phyloP scores from a whole-genome alignment of 768 basidiomycete genomes.

The Hygrophoropsis aurantiaca region DNA sequence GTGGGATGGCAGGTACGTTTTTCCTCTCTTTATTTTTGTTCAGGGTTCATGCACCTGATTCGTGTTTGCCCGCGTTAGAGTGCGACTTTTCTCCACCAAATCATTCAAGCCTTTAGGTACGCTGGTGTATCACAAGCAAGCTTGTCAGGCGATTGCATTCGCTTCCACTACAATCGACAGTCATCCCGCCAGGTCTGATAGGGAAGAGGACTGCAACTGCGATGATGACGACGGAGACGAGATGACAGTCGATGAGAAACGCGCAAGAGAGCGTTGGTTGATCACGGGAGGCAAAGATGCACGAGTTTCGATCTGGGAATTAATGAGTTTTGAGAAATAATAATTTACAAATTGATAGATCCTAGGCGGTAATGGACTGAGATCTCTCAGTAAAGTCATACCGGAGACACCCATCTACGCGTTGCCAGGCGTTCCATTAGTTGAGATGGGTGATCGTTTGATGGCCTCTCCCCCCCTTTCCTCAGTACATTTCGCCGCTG shows the following conservation, averaged over 20 bases:
- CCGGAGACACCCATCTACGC: no score
- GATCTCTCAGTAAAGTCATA: no score
- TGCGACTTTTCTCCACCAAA: slow-evolving; percentile 81
- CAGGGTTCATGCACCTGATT: neutral
- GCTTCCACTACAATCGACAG: slow-evolving; percentile 32
- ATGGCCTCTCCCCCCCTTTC: no score
- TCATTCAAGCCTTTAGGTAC: slow-evolving; percentile 82
- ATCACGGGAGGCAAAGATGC: slow-evolving; percentile 65
- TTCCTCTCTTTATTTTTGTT: no score
- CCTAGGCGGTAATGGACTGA: no score
- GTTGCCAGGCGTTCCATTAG: no score
- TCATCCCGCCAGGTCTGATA: neutral
- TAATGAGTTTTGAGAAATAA: slow-evolving; percentile 50
- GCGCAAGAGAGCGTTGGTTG: slow-evolving; percentile 58
- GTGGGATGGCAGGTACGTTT: slow-evolving; percentile 88
- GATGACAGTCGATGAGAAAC: slow-evolving; percentile 43
- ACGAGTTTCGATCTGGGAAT: slow-evolving; percentile 70
- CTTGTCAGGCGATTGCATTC: slow-evolving; percentile 76
- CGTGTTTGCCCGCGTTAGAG: slow-evolving; percentile 39
- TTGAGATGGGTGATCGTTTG: no score
- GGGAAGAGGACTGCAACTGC: slow-evolving; percentile 29
- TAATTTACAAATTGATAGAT: no score
- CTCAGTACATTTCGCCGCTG: no score
- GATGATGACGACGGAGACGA: slow-evolving; percentile 54
- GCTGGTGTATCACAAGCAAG: slow-evolving; percentile 76